Evolutionary conservation across 805 yeast species (phyloP).

Genomic region (Candida silvicultrix): DNA sequence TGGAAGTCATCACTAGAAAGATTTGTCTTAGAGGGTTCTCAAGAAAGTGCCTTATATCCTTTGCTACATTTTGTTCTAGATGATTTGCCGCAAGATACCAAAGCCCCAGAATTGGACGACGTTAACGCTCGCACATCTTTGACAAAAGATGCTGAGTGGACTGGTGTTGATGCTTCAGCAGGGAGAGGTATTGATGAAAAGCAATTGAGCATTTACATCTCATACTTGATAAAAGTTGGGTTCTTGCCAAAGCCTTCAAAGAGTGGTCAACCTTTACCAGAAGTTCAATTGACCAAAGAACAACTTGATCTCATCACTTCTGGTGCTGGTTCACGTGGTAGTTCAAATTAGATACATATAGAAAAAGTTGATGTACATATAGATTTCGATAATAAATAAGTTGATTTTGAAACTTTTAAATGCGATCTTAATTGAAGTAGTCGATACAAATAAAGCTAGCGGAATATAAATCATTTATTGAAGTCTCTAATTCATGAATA

Average conservation of each 20-base stretch:
- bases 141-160: constrained; percentile 50
- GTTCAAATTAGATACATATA: constrained; percentile 32
- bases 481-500: constrained; percentile 67
- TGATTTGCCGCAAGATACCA: constrained; percentile 82
- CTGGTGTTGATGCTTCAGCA: constrained; percentile 57
- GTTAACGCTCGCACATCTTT: constrained; percentile 70
- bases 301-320: constrained; percentile 50
- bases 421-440: background rate
- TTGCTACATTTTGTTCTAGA: constrained; percentile 91
- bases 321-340: constrained; percentile 74
- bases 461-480: background rate
- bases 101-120: constrained; percentile 95
- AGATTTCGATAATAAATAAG: background rate
- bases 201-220: constrained; percentile 68
- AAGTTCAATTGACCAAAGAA: constrained; percentile 45
- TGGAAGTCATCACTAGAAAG: constrained; percentile 79
- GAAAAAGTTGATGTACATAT: background rate
- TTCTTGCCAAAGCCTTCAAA: constrained; percentile 62
- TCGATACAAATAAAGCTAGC: no score
- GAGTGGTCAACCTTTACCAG: constrained; percentile 46
- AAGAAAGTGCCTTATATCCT: constrained; percentile 88
- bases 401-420: background rate
- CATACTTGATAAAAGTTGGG: constrained; percentile 75
- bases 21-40: constrained; percentile 65
- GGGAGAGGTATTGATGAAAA: constrained; percentile 72